phyloP scores from a whole-genome alignment of 371 early-diverging fungal species.

The Circinella minor region DNA sequence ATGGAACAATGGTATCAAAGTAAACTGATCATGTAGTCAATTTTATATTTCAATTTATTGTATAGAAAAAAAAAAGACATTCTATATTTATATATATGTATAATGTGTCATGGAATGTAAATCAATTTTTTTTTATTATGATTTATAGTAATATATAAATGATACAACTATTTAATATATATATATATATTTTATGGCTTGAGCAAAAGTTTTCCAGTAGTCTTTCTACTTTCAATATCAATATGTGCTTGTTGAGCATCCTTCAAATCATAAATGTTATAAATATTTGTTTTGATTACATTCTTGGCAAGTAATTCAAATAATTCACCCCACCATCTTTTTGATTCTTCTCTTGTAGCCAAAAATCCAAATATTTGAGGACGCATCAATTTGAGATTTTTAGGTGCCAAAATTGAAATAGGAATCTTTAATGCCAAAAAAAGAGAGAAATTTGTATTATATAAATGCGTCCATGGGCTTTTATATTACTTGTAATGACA shows the following conservation, averaged over 20 bases:
- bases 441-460: neutral
- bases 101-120: too few relatives aligned
- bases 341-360: conserved; percentile 72
- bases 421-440: conserved; percentile 35
- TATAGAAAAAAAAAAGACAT: too few relatives aligned
- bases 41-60: too few relatives aligned
- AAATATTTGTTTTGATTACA: conserved; percentile 68
- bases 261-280: conserved; percentile 75
- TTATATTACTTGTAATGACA: neutral
- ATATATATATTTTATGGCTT: conserved; percentile 25
- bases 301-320: conserved; percentile 58
- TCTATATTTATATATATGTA: too few relatives aligned
- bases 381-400: conserved; percentile 79
- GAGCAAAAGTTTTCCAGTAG: conserved; percentile 77
- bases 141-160: too few relatives aligned
- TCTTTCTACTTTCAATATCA: conserved; percentile 79
- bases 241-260: conserved; percentile 81
- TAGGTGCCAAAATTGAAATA: conserved; percentile 67
- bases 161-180: too few relatives aligned
- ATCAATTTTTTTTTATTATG: too few relatives aligned
- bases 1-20: too few relatives aligned
- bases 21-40: too few relatives aligned
- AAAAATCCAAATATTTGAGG: conserved; percentile 79
- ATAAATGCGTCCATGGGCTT: too few relatives aligned
- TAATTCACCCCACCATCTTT: conserved; percentile 60